Percentiles rank a stretch among this genome's conserved stretches.
Conservation (phyloP, 352 stramenopile genomes). For the Pythium angustatum region DNA sequence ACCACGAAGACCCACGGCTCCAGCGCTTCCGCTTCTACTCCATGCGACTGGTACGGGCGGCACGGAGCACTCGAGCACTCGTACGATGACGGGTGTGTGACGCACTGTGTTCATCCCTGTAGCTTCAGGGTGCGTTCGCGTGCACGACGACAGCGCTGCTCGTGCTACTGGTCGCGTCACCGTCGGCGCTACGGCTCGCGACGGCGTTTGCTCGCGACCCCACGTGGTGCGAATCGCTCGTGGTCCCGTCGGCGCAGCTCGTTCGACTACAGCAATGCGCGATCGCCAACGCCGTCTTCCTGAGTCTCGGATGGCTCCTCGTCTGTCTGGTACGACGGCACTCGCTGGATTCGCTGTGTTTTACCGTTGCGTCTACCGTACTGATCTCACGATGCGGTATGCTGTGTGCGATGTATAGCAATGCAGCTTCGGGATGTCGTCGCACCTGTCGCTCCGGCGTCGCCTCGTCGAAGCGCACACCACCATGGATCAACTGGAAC, state of each 20-base stretch:
- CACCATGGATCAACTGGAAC: slow-evolving; percentile 21
- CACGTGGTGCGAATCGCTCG: slow-evolving; percentile 36
- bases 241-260: not conserved
- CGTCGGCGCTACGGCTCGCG: slow-evolving; percentile 45
- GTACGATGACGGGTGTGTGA: too few relatives aligned
- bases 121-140: slow-evolving; percentile 39
- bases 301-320: slow-evolving; percentile 52
- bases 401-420: slow-evolving; percentile 24
- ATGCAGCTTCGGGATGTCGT: slow-evolving; percentile 29
- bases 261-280: slow-evolving; percentile 20
- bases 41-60: slow-evolving; percentile 29
- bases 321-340: slow-evolving; percentile 49
- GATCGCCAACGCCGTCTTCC: slow-evolving; percentile 41
- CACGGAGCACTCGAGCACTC: too few relatives aligned
- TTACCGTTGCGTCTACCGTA: not conserved
- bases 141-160: slow-evolving; percentile 38
- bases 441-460: slow-evolving; percentile 21
- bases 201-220: slow-evolving; percentile 36
- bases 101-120: not conserved
- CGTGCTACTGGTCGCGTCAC: slow-evolving; percentile 42
- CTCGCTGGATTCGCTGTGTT: not conserved
- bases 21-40: slow-evolving; percentile 20
- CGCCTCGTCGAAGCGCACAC: slow-evolving; percentile 14
- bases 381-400: not conserved
- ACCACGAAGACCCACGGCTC: slow-evolving; percentile 13